phyloP scores from a whole-genome alignment of 192 early-diverging fungal genomes.

The Thoreauomyces humboldtii region DNA sequence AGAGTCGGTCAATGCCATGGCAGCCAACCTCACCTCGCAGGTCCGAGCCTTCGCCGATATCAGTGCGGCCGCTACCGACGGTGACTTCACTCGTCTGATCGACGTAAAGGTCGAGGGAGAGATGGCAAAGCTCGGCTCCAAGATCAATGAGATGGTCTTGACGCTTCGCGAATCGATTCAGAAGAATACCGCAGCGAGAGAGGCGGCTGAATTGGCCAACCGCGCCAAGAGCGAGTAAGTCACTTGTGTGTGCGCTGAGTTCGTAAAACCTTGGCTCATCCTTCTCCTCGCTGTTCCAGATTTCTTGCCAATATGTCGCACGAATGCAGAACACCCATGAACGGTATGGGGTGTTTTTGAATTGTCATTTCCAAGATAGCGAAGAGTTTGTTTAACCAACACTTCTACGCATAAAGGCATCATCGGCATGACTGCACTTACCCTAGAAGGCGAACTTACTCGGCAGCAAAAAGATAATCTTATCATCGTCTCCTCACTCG shows the following conservation, averaged over 20 bases:
- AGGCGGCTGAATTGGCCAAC: conserved; percentile 78
- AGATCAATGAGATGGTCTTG: conserved; percentile 81
- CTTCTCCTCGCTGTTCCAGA: neutral
- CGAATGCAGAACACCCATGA: conserved; percentile 44
- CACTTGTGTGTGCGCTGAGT: too few species aligned
- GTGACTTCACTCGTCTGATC: conserved; percentile 71
- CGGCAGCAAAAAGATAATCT: conserved; percentile 78
- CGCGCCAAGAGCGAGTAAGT: conserved; percentile 58
- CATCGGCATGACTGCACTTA: conserved; percentile 45
- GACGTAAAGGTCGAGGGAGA: conserved; percentile 78
- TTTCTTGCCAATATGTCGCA: conserved; percentile 62
- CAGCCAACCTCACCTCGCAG: conserved; percentile 58
- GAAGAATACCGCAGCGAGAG: conserved; percentile 75
- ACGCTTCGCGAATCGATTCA: conserved; percentile 74
- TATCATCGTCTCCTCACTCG: conserved; percentile 67
- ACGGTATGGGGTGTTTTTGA: too few species aligned
- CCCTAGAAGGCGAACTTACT: conserved; percentile 74
- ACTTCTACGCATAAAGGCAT: conserved; percentile 16
- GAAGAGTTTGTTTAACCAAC: neutral
- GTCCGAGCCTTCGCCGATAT: conserved; percentile 81
- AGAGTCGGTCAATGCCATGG: conserved; percentile 66
- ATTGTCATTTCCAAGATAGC: neutral
- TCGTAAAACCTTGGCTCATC: neutral
- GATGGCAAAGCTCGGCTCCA: conserved; percentile 54
- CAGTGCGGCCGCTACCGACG: conserved; percentile 66